Base-by-base conservation (phyloP, 441 rosid species). In the Iberis amara region DNA sequence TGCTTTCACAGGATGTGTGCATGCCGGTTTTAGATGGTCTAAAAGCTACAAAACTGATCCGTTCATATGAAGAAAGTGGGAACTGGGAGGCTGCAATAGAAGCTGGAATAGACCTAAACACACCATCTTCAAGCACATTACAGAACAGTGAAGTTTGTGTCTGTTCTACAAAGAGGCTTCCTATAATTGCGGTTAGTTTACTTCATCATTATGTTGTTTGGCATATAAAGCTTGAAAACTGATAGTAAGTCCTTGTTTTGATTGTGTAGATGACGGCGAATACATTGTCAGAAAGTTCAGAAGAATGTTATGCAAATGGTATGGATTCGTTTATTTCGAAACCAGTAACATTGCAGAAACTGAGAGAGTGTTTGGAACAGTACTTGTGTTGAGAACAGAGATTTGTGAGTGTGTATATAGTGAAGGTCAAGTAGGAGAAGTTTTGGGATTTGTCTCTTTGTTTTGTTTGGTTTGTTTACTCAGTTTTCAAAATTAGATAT, bases 11-110 rank as follows among this genome's bases (percentile, higher is more conserved):
- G 96, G 98, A 92, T 69, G 96, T 92, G 9, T 84, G 84, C 81
- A 88, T 92, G 96, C 98, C 98, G 1, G 81, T 83, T 42, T 76
- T 92, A 83, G 86, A 84, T 65, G 96, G 98, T 55, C 83, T 84
- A 47, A 73, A 86, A 78, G 96, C 96, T 26, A 92, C 96, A 45
- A 89, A 83, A 66, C 27, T 88, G 46, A 86, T 92, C 42, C 96
- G 98, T 44, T 84, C 94, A 6, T 89, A 76, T 0, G 96, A 88
- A 72, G 92, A 84, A 66, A 68, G 80, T 3, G 92, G 98, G 11
- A 82, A 69, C 11, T 92, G 98, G 98, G 80, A 79, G 61, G 92
- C 78, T 41, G 94, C 98, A 12, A 57, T 15, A 1, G 56, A 76
- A 57, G 92, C 92, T 1, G 98, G 96, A 39, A 68, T 86, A 9